Percentiles rank a stretch among this genome's conserved stretches.
Evolutionary conservation across 768 basidiomycete genomes (phyloP).

Genomic region (Mycena chlorophos): DNA sequence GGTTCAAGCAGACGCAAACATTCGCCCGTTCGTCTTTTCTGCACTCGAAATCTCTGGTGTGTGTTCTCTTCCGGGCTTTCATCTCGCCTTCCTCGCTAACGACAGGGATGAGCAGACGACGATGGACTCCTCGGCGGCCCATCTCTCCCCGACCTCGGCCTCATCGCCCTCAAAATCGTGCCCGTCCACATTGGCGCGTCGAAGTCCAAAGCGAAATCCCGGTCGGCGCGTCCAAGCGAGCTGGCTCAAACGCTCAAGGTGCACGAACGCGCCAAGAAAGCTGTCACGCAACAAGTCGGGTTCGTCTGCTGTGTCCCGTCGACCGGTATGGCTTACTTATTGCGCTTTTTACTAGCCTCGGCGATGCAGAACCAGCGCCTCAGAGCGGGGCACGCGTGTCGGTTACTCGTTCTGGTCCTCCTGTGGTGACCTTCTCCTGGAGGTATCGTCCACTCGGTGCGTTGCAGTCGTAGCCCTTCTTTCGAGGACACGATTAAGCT

Average conservation of each 20-base stretch:
- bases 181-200: background rate
- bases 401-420: no score
- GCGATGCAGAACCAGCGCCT: background rate
- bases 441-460: constrained; percentile 11
- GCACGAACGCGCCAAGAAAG: background rate
- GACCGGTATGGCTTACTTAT: background rate
- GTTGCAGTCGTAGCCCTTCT: background rate
- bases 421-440: constrained; percentile 5
- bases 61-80: no score
- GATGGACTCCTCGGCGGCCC: background rate
- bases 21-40: constrained; percentile 13
- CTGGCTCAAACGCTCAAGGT: background rate
- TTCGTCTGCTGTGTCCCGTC: background rate
- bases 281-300: background rate
- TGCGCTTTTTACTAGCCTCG: background rate
- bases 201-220: background rate
- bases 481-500: background rate
- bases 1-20: background rate
- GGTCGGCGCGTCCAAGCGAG: background rate
- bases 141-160: background rate
- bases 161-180: background rate
- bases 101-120: no score
- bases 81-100: no score
- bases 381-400: no score
- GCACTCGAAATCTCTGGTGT: constrained; percentile 16